Conservation (phyloP, 73 alveolate genomes). For the Stentor roeselii region DNA sequence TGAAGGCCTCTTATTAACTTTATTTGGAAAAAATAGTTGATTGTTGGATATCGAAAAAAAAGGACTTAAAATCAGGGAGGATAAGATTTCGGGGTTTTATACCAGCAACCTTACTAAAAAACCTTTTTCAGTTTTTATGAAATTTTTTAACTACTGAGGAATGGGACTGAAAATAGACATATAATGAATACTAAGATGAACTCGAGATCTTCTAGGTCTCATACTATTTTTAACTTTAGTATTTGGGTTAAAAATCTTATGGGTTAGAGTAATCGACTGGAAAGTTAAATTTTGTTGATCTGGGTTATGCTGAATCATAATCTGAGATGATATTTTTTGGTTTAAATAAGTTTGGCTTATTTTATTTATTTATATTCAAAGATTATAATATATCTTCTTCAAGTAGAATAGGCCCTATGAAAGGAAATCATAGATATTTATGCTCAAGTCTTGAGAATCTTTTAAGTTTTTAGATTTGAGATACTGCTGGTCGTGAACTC, state of each 20-base stretch:
- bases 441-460: no score
- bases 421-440: no score
- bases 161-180: conserved; percentile 9
- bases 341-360: no score
- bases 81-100: neutral
- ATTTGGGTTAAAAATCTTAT: neutral
- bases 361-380: no score
- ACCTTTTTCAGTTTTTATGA: neutral
- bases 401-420: no score
- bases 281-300: conserved; percentile 69
- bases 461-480: no score
- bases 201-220: neutral
- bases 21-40: neutral
- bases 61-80: conserved; percentile 12
- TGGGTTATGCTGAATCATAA: conserved; percentile 78
- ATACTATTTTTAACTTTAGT: neutral
- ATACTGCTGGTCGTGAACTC: no score
- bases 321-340: no score
- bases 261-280: neutral
- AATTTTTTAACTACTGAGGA: neutral
- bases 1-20: neutral
- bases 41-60: neutral
- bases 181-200: neutral
- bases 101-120: neutral
- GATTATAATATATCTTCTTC: no score